A percentile compares a stretch with the other conserved stretches of the same genome.
These are phyloP conservation scores for Taphrina wiesneri DNA, from an alignment of 1,139 yeast species.

Conservation along the genomic window DNA sequence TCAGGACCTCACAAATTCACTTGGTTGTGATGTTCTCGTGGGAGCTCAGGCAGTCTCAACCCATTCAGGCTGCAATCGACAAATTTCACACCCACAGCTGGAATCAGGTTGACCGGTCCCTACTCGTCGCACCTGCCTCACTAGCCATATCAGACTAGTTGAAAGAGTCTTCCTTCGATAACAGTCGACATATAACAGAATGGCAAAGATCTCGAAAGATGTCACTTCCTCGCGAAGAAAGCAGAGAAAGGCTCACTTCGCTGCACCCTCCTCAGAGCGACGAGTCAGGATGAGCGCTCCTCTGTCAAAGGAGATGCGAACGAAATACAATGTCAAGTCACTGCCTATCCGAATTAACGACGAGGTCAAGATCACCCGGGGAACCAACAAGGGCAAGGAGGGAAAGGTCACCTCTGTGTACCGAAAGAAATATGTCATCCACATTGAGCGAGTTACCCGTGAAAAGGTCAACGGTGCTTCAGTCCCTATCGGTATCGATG, in stretches of 20 bases:
- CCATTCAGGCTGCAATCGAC: constrained; percentile 3
- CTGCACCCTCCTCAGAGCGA: constrained; percentile 95
- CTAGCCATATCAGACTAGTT: neutral
- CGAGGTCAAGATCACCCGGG: constrained; percentile 94
- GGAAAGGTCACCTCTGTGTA: constrained; percentile 97
- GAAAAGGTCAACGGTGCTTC: constrained; percentile 99
- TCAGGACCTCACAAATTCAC: neutral
- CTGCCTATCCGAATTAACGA: constrained; percentile 99
- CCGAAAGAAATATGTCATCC: constrained; percentile 97
- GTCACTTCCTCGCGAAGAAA: constrained; percentile 99
- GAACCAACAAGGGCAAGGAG: constrained; percentile 99
- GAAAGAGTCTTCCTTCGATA: neutral
- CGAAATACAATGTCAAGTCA: constrained; percentile 82
- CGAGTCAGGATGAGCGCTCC: constrained; percentile 97
- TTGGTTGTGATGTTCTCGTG: neutral
- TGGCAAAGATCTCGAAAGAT: constrained; percentile 48
- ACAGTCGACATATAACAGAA: neutral
- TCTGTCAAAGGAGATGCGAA: constrained; percentile 97
- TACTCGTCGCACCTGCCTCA: neutral
- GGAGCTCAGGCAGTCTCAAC: constrained; percentile 10
- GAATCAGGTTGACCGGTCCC: neutral
- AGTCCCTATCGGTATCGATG: constrained; percentile 95
- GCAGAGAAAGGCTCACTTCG: constrained; percentile 99
- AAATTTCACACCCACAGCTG: neutral
- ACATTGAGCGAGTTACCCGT: constrained; percentile 95